These are phyloP conservation scores for Leccinum solheimii DNA, from an alignment of 1,284 basidiomycete genomes.

Conservation along the genomic window DNA sequence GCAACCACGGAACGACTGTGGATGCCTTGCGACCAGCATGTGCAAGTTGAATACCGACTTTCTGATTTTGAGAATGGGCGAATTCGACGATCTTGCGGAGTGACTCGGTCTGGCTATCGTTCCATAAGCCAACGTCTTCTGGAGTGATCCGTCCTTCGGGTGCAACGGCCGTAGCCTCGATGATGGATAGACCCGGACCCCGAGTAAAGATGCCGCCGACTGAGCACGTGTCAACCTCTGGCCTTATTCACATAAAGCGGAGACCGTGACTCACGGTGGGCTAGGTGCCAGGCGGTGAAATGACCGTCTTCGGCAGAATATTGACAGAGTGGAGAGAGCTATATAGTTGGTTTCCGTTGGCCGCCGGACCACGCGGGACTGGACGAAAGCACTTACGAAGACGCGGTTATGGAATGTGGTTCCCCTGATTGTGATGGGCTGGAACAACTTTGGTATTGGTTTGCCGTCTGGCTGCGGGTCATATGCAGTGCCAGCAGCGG, in stretches of 20 bases:
- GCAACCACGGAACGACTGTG: slow-evolving; percentile 58
- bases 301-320: slow-evolving; percentile 64
- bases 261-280: slow-evolving; percentile 41
- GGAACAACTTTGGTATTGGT: slow-evolving; percentile 59
- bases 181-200: slow-evolving; percentile 52
- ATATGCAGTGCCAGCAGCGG: slow-evolving; percentile 50
- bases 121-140: slow-evolving; percentile 68
- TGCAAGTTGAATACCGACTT: slow-evolving; percentile 78
- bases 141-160: slow-evolving; percentile 59
- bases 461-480: slow-evolving; percentile 44
- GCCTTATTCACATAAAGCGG: neutral
- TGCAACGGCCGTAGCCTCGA: slow-evolving; percentile 63
- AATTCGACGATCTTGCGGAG: slow-evolving; percentile 74
- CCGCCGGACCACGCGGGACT: neutral
- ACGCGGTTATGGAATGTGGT: slow-evolving; percentile 72
- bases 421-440: slow-evolving; percentile 62
- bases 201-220: slow-evolving; percentile 50
- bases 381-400: slow-evolving; percentile 45
- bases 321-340: slow-evolving; percentile 59
- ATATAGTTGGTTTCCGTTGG: neutral
- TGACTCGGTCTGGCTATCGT: slow-evolving; percentile 68
- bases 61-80: slow-evolving; percentile 68
- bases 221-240: slow-evolving; percentile 14
- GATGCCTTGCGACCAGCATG: slow-evolving; percentile 81
- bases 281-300: slow-evolving; percentile 52